Percentiles rank a stretch among this genome's conserved stretches.
Evolutionary conservation across 768 basidiomycete species (phyloP).

Genomic region (Leccinum rimulosum): DNA sequence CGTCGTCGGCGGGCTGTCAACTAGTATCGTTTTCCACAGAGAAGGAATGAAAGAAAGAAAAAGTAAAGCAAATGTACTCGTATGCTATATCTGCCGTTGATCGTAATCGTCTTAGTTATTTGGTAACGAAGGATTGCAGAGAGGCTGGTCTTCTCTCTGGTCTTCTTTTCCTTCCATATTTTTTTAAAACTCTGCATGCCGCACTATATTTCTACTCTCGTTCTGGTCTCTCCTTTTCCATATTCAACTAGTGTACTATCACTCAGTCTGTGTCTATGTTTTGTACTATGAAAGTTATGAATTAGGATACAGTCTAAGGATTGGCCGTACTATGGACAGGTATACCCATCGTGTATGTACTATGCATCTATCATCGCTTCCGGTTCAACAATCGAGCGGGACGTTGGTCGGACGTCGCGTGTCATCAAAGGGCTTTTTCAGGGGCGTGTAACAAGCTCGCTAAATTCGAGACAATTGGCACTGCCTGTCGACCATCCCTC

Average conservation of each 20-base stretch:
- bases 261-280: not conserved
- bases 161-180: conserved; percentile 8
- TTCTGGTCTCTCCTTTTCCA: not conserved
- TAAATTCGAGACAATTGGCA: not conserved
- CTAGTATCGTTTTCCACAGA: not conserved
- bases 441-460: not conserved
- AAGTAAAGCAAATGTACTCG: conserved; percentile 1
- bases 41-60: conserved; percentile 2
- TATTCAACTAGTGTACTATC: not conserved
- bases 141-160: conserved; percentile 17
- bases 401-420: not conserved
- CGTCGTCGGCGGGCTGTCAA: conserved; percentile 15
- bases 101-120: conserved; percentile 23
- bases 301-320: not conserved
- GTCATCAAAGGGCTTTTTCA: not conserved
- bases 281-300: not conserved
- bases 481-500: not conserved
- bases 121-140: conserved; percentile 14
- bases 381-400: not conserved
- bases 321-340: not conserved
- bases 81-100: not conserved
- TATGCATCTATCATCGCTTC: not conserved
- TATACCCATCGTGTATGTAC: not conserved
- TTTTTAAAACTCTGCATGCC: not conserved
- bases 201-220: not conserved